These are phyloP conservation scores for Cordyceps cateniannulata DNA, from an alignment of 2,329 filamentous ascomycete species.

Conservation along the genomic window DNA sequence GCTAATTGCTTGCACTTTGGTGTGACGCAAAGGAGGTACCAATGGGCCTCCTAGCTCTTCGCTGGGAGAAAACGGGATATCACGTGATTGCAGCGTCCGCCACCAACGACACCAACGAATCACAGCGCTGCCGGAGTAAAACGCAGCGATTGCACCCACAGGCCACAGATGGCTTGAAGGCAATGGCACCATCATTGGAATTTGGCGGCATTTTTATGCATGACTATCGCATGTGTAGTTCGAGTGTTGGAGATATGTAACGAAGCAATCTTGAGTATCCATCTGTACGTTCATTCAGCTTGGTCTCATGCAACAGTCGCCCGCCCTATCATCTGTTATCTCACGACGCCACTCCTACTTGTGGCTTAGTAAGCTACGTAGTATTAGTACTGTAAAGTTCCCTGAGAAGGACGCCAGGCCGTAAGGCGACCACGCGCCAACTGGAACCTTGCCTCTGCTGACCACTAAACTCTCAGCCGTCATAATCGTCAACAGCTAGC, in stretches of 20 bases:
- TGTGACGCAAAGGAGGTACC: constrained; percentile 3
- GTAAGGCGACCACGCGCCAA: neutral
- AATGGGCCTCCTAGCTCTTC: neutral
- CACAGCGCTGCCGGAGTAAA: neutral
- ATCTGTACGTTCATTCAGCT: too few species aligned
- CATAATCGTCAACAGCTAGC: neutral
- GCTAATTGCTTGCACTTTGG: neutral
- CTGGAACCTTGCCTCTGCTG: neutral
- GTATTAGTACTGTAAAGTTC: neutral
- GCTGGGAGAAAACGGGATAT: neutral
- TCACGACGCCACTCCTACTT: neutral
- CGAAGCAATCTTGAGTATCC: too few species aligned
- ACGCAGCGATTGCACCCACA: neutral
- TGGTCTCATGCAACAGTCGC: neutral
- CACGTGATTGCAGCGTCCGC: neutral
- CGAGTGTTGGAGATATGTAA: neutral
- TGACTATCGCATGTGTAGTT: neutral
- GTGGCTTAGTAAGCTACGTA: neutral
- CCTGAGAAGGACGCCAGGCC: neutral
- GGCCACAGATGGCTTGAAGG: neutral
- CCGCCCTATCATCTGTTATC: neutral
- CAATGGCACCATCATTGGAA: neutral
- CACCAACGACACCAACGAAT: neutral
- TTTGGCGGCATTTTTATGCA: neutral
- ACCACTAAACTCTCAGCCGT: neutral